Base-by-base conservation (phyloP, 192 early-diverging fungal genomes). In the Coemansia guatemalensis region DNA sequence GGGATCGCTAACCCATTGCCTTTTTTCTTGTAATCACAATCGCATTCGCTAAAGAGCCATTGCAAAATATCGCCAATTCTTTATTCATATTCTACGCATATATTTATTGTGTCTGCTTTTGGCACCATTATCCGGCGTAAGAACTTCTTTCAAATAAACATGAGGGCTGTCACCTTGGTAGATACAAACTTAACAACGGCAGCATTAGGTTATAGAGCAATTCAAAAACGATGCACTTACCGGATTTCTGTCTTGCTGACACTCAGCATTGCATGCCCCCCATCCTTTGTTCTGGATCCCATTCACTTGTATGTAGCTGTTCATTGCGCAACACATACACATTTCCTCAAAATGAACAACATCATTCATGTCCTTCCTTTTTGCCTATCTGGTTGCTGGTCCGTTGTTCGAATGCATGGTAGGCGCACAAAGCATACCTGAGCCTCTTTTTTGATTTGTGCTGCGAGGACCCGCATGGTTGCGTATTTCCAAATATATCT, bases 21-120 rank as follows among this genome's bases (percentile, higher is more conserved):
- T 6, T 44, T 30, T 62, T 33, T 53, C n/a, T n/a, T n/a, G n/a
- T n/a, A n/a, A n/a, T n/a, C 3, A n/a, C 50, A 8, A 35, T 22
- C 12, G 14, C 33, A 62, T 53, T 21, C 53, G 41, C 49, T n/a
- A 50, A 62, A 62, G 50, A 32, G 60, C 60, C 32, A 53, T 25
- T 14, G 21, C 29, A 62, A 30, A 62, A 62, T 53, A 53, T 21
- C 22, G 22, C 32, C 22, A 8, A n/a, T 9, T 27, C 51, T 39
- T 39, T 62, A 48, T 44, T 53, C 33, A 25, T 41, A 41, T 24
- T 23, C 22, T 68, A 53, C 62, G 53, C 62, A 71, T 65, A 60
- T 27, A 65, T 71, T 64, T 65, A 65, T 65, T 71, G 62, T 71
- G 11, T 53, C 69, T 35, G 56, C 41, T 71, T 71, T 58, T 51